phyloP scores from a whole-genome alignment of 306 rosid species.

The apple (Malus domestica) region ASM211411v1 NC_041803.1:20445501-20446000 shows the following conservation, averaged over 20 bases:
- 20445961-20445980: conserved; percentile 88
- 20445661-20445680: conserved; percentile 40
- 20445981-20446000: conserved; percentile 87
- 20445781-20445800: conserved; percentile 34
- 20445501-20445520: neutral
- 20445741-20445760: conserved; percentile 70
- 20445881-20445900: conserved; percentile 60
- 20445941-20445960: conserved; percentile 87
- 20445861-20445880: conserved; percentile 56
- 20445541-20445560: neutral
- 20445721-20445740: conserved; percentile 59
- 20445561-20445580: neutral
- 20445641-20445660: conserved; percentile 44
- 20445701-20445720: conserved; percentile 90
- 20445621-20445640: neutral
- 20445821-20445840: conserved; percentile 82
- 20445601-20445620: neutral
- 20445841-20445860: conserved; percentile 82
- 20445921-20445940: conserved; percentile 70
- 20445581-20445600: neutral
- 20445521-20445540: neutral
- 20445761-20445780: conserved; percentile 77
- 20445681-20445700: conserved; percentile 46
- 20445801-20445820: conserved; percentile 43
- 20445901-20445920: conserved; percentile 59